Conservation (phyloP, 208 protist genomes). For the Entamoeba invadens region DNA sequence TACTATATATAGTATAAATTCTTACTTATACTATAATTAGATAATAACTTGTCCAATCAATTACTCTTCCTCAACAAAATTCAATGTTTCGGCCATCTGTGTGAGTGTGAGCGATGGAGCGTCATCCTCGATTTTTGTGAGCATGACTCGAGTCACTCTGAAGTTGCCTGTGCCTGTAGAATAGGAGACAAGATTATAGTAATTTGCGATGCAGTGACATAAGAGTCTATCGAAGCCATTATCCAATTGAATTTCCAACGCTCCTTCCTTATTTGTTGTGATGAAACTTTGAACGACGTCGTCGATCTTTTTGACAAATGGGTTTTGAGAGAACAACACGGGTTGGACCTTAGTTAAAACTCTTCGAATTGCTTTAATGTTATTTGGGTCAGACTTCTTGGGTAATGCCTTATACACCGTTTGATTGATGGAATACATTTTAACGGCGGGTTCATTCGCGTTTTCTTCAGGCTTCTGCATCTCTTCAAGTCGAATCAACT, state of each 20-base stretch:
- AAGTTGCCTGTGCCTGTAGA: background rate
- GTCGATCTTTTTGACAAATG: background rate
- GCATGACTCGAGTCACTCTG: background rate
- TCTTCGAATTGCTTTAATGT: background rate
- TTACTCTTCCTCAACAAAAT: no score
- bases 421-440: background rate
- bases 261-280: background rate
- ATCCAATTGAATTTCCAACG: background rate
- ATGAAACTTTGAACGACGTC: background rate
- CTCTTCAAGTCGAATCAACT: background rate
- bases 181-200: background rate
- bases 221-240: background rate
- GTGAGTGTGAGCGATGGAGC: background rate
- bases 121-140: background rate
- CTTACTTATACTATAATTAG: no score
- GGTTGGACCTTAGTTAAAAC: background rate
- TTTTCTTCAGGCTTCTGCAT: background rate
- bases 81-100: background rate
- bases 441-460: background rate
- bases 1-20: no score
- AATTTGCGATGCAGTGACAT: background rate
- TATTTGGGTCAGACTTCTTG: background rate
- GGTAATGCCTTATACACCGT: background rate
- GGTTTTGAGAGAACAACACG: background rate
- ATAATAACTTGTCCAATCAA: no score